Evolutionary conservation across 2,329 filamentous ascomycete species (phyloP).

Genomic region (Fusarium hostae): DNA sequence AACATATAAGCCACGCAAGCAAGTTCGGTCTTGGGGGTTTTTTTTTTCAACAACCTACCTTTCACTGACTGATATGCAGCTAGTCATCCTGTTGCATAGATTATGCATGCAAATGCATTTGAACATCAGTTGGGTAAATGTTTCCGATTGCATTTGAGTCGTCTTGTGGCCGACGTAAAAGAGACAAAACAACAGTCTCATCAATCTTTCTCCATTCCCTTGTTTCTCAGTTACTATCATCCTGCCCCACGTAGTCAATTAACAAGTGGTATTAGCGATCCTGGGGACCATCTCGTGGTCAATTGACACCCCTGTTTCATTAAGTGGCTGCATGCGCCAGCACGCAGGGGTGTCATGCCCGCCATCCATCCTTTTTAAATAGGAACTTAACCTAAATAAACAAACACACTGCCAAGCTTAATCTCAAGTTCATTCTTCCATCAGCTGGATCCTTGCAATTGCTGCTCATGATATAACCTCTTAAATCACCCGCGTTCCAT

Average conservation of each 20-base stretch:
- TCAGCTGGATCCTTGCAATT: slow-evolving; percentile 25
- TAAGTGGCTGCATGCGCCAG: slow-evolving; percentile 48
- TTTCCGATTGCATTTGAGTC: slow-evolving; percentile 9
- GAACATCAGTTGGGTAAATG: background rate
- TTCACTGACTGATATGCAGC: slow-evolving; percentile 15
- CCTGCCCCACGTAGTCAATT: slow-evolving; percentile 37
- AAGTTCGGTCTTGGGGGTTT: background rate
- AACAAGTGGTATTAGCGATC: slow-evolving; percentile 42
- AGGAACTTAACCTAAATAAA: slow-evolving; percentile 28
- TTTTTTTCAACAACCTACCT: background rate
- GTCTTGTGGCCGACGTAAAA: background rate
- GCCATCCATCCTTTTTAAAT: slow-evolving; percentile 45
- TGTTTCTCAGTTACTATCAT: slow-evolving; percentile 13
- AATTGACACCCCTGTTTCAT: slow-evolving; percentile 45
- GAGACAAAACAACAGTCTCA: slow-evolving; percentile 7
- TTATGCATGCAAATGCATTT: slow-evolving; percentile 25
- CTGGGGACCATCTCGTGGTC: slow-evolving; percentile 39
- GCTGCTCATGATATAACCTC: slow-evolving; percentile 29
- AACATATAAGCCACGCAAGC: slow-evolving; percentile 1
- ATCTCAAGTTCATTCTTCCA: slow-evolving; percentile 41
- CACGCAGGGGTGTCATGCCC: slow-evolving; percentile 46
- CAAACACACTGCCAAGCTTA: slow-evolving; percentile 41
- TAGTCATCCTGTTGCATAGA: slow-evolving; percentile 25
- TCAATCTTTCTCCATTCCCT: slow-evolving; percentile 27
- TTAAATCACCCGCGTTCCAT: slow-evolving; percentile 32